Evolutionary conservation across 2,329 filamentous ascomycete genomes (phyloP).

Genomic region (Sclerotinia trifoliorum): DNA sequence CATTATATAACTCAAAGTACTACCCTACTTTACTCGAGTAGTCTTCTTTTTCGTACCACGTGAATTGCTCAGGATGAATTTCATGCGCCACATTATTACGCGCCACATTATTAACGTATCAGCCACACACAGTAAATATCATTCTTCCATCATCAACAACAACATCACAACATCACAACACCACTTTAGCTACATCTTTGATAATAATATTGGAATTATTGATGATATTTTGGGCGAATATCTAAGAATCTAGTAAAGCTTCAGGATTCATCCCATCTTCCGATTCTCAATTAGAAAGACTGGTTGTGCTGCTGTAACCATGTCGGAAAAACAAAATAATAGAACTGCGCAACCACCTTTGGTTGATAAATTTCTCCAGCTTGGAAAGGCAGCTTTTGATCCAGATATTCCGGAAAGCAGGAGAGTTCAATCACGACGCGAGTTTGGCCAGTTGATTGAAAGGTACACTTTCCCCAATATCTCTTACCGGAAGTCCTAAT

Average conservation of each 20-base stretch:
- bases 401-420: constrained; percentile 29
- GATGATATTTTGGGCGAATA: background rate
- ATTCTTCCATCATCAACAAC: constrained; percentile 1
- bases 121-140: background rate
- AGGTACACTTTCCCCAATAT: constrained; percentile 24
- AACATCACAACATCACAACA: background rate
- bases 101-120: background rate
- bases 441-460: constrained; percentile 28
- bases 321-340: constrained; percentile 3
- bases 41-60: too few species aligned
- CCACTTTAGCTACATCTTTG: background rate
- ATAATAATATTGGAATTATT: background rate
- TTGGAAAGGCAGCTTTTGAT: constrained; percentile 37
- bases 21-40: too few species aligned
- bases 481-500: constrained; percentile 24
- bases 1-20: too few species aligned
- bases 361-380: constrained; percentile 35
- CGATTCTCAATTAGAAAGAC: background rate
- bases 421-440: constrained; percentile 15
- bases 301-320: background rate
- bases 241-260: background rate
- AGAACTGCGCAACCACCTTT: constrained; percentile 30
- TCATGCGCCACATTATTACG: background rate
- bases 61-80: background rate
- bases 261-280: background rate